A percentile compares a stretch with the other conserved stretches of the same genome.
phyloP scores from a whole-genome alignment of 306 rosid species.

The Cyclanthera cordifolia region DNA sequence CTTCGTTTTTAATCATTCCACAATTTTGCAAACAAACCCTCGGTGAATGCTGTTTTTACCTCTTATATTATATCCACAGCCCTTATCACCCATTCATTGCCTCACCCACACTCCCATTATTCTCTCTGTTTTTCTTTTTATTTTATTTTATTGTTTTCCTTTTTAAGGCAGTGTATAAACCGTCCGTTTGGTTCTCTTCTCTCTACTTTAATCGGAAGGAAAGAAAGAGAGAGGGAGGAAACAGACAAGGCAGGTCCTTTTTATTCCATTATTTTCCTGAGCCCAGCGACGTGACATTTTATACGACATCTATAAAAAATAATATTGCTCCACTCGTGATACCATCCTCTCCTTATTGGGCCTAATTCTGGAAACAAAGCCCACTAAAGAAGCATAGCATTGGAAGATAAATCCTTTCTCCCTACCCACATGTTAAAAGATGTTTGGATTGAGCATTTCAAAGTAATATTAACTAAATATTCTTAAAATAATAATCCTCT shows the following conservation, averaged over 20 bases:
- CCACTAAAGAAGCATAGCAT: background rate
- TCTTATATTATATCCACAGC: background rate
- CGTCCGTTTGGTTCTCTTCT: constrained; percentile 10
- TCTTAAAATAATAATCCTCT: background rate
- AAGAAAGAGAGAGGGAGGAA: background rate
- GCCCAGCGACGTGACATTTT: constrained; percentile 16
- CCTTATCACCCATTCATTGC: constrained; percentile 1
- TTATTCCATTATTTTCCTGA: constrained; percentile 15
- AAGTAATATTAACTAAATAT: background rate
- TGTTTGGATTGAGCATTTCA: no score
- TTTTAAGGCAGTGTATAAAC: background rate
- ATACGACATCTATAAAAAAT: constrained; percentile 1
- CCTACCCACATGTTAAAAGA: background rate
- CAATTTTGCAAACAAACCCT: no score
- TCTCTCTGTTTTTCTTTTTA: background rate
- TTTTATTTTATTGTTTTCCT: background rate
- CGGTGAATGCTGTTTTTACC: background rate
- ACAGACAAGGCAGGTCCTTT: constrained; percentile 17
- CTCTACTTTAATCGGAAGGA: constrained; percentile 6
- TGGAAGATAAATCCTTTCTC: background rate
- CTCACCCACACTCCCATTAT: constrained; percentile 6
- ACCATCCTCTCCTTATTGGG: constrained; percentile 6
- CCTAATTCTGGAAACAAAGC: constrained; percentile 10
- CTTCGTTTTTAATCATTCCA: no score
- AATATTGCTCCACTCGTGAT: background rate